Evolutionary conservation across 163 green algal species (phyloP), one percentile per base, ranked within the genome.

Genomic region (Smithsoniella earleae): DNA sequence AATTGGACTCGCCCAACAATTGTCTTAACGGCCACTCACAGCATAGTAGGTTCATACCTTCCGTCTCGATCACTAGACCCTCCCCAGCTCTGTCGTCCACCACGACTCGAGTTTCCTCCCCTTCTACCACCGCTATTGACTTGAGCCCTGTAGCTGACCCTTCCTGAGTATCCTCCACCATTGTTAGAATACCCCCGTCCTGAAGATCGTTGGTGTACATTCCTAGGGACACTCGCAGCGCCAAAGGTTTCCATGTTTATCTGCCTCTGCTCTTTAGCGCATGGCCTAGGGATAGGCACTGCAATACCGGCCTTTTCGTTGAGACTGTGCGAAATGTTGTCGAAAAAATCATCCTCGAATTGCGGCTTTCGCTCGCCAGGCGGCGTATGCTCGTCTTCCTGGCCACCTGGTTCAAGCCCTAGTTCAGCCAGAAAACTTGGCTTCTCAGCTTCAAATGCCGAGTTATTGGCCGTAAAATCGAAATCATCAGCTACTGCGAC

Each of bases 171-270:
- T n/a, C n/a, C n/a, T n/a, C n/a, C n/a, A n/a, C n/a, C n/a, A n/a
- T n/a, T n/a, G n/a, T n/a, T n/a, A n/a, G n/a, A n/a, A n/a, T n/a
- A 64, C 8, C 49, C 6, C 33, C 49, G 25, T 13, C 49, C 49
- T 6, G 49, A 27, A 6, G 25, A 25, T 6, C 49, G 8, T 8
- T 25, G 49, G 13, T 64, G 49, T 13, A 27, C 49, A 13, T 25
- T 27, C 8, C 49, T 25, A 6, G 49, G 49, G 25, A 64, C 49
- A 13, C 25, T 18, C 6, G 49, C 13, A 18, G 49, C 49, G 6
- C 49, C 49, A 18, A 64, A 64, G 8, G 49, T 64, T 27, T 64
- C 49, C 49, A 64, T 64, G 49, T 64, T 64, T 6, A 64, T 25
- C 49, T 64, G 25, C 49, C 49, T 25, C 13, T 64, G 49, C 49